Evolutionary conservation across 805 yeast species (phyloP).

Genomic region (Hanseniaspora taiwanica): DNA sequence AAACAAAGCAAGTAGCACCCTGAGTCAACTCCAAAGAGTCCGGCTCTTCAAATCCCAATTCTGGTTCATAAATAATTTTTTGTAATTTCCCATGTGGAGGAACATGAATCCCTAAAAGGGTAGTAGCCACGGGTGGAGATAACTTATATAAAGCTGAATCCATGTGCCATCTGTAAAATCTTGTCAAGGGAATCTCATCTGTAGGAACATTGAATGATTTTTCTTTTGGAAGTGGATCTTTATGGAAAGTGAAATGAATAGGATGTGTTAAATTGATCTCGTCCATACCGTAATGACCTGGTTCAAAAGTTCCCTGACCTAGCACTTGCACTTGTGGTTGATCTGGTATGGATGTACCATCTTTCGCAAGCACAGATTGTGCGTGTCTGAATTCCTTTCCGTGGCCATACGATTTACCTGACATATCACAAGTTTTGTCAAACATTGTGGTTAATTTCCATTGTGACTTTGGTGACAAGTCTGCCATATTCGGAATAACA

Average conservation of each 20-base stretch:
- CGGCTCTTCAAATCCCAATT: constrained; percentile 32
- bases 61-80: constrained; percentile 45
- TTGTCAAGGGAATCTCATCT: constrained; percentile 36
- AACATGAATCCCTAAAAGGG: constrained; percentile 69
- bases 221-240: constrained; percentile 45
- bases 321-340: constrained; percentile 87
- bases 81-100: constrained; percentile 57
- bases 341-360: constrained; percentile 63
- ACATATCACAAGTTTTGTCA: constrained; percentile 39
- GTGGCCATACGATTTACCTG: constrained; percentile 65
- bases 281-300: constrained; percentile 44
- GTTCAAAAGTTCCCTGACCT: constrained; percentile 65
- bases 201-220: constrained; percentile 32
- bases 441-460: constrained; percentile 62
- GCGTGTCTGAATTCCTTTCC: constrained; percentile 62
- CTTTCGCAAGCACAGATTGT: constrained; percentile 60
- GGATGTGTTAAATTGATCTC: constrained; percentile 63
- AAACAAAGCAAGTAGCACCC: constrained; percentile 83
- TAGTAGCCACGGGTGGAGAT: constrained; percentile 78
- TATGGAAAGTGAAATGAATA: constrained; percentile 71
- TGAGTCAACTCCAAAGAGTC: constrained; percentile 45
- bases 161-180: constrained; percentile 89
- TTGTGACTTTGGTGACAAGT: constrained; percentile 61
- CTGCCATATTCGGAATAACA: constrained; percentile 59
- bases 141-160: constrained; percentile 80